Evolutionary conservation across 352 stramenopile genomes (phyloP).

Genomic region (Aphanomyces stellatus): DNA sequence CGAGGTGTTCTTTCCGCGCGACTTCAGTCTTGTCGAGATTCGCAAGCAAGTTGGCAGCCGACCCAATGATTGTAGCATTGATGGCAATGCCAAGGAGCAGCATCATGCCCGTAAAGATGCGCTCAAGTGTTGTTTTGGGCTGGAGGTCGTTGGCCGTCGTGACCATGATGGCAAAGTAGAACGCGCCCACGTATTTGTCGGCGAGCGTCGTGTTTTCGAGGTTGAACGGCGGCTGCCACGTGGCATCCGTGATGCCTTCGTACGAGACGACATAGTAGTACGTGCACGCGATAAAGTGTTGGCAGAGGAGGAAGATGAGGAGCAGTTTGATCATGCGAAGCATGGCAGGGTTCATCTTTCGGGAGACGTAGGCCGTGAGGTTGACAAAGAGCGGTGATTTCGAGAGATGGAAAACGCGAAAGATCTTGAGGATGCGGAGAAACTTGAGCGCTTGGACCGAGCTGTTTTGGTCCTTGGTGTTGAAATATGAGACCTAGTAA

Average conservation of each 20-base stretch:
- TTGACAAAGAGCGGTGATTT: constrained; percentile 41
- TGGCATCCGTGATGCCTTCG: constrained; percentile 37
- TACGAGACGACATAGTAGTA: constrained; percentile 37
- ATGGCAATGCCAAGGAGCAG: constrained; percentile 68
- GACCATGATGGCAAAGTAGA: constrained; percentile 65
- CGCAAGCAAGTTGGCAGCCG: constrained; percentile 54
- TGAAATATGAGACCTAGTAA: constrained; percentile 8
- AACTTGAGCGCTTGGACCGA: constrained; percentile 29
- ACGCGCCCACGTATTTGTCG: constrained; percentile 41
- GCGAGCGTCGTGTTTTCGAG: constrained; percentile 28
- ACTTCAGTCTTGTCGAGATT: constrained; percentile 72
- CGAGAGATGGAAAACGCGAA: constrained; percentile 43
- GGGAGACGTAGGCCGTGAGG: constrained; percentile 42
- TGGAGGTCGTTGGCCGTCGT: constrained; percentile 53
- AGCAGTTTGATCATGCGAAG: constrained; percentile 61
- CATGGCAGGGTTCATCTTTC: constrained; percentile 56
- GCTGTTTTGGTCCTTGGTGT: neutral
- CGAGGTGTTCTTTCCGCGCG: constrained; percentile 66
- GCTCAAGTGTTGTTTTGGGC: constrained; percentile 42
- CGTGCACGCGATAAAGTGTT: constrained; percentile 68
- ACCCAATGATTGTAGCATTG: constrained; percentile 77
- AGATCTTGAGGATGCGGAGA: constrained; percentile 48
- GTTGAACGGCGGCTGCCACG: constrained; percentile 32
- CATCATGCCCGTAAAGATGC: constrained; percentile 56
- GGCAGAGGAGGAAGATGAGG: constrained; percentile 53